Conservation (phyloP, 306 rosid genomes). For the Fragaria nilgerrensis region DNA sequence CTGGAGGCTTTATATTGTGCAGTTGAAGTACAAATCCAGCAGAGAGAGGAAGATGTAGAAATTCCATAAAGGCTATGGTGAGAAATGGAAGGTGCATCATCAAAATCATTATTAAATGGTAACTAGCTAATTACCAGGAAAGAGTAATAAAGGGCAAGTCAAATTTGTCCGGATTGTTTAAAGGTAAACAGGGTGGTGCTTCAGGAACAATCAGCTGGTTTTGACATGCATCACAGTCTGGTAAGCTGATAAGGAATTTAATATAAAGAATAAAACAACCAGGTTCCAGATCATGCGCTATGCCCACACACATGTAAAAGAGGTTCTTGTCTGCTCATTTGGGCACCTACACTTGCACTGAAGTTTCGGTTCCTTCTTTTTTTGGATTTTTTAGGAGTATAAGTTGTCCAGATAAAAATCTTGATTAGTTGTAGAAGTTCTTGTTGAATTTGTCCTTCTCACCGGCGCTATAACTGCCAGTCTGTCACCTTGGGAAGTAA, state of each 20-base stretch:
- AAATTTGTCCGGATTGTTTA: slow-evolving; percentile 13
- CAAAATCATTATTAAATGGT: slow-evolving; percentile 8
- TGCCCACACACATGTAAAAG: slow-evolving; percentile 25
- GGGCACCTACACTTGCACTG: slow-evolving; percentile 23
- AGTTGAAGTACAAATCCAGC: slow-evolving; percentile 39
- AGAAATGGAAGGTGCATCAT: slow-evolving; percentile 10
- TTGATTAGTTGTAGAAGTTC: neutral
- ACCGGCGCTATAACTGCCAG: neutral
- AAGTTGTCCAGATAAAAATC: neutral
- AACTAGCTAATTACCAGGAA: slow-evolving; percentile 24
- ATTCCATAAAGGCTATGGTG: slow-evolving; percentile 1
- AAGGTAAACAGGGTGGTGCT: neutral
- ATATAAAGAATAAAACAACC: slow-evolving; percentile 33
- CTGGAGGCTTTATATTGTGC: slow-evolving; percentile 14
- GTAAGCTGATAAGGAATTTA: neutral
- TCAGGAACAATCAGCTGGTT: slow-evolving; percentile 5
- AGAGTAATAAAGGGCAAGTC: neutral
- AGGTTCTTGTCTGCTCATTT: slow-evolving; percentile 36
- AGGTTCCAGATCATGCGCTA: slow-evolving; percentile 41
- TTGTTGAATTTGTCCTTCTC: neutral
- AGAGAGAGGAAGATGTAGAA: neutral
- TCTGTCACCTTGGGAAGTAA: neutral
- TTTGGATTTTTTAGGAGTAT: neutral
- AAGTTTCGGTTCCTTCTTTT: slow-evolving; percentile 30
- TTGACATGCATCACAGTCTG: slow-evolving; percentile 20